Evolutionary conservation across 768 basidiomycete genomes (phyloP).

Genomic region (Leucogyrophana mollusca): DNA sequence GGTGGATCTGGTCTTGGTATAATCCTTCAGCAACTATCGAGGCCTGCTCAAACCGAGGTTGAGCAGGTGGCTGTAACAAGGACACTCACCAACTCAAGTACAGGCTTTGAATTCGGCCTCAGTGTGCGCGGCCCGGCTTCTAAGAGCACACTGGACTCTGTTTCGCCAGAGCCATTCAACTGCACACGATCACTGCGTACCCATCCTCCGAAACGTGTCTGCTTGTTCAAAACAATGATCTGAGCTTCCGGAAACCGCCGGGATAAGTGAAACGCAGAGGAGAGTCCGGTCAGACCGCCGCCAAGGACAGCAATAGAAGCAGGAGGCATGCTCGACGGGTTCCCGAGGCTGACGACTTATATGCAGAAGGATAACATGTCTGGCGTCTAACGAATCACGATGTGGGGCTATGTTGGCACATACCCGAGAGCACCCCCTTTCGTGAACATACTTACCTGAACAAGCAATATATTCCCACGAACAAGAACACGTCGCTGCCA

Average conservation of each 20-base stretch:
- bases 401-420: too few species aligned
- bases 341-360: neutral
- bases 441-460: neutral
- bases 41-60: slow-evolving; percentile 7
- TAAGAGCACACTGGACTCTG: slow-evolving; percentile 50
- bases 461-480: slow-evolving; percentile 17
- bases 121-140: slow-evolving; percentile 90
- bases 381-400: neutral
- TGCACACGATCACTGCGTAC: slow-evolving; percentile 57
- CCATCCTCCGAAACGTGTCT: slow-evolving; percentile 82
- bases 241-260: slow-evolving; percentile 55
- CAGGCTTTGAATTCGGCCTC: slow-evolving; percentile 67
- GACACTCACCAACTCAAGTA: slow-evolving; percentile 76
- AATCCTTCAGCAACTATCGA: slow-evolving; percentile 7
- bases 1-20: slow-evolving; percentile 60
- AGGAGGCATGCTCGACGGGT: slow-evolving; percentile 14
- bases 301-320: slow-evolving; percentile 67
- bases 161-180: slow-evolving; percentile 27
- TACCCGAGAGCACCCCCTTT: neutral
- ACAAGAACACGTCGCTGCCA: slow-evolving; percentile 20
- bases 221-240: slow-evolving; percentile 71
- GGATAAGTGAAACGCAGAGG: slow-evolving; percentile 76
- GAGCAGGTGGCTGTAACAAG: neutral
- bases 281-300: slow-evolving; percentile 79
- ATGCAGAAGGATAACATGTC: neutral